Conservation (phyloP, 2,329 filamentous ascomycete genomes). For the Monilinia fructigena region DNA sequence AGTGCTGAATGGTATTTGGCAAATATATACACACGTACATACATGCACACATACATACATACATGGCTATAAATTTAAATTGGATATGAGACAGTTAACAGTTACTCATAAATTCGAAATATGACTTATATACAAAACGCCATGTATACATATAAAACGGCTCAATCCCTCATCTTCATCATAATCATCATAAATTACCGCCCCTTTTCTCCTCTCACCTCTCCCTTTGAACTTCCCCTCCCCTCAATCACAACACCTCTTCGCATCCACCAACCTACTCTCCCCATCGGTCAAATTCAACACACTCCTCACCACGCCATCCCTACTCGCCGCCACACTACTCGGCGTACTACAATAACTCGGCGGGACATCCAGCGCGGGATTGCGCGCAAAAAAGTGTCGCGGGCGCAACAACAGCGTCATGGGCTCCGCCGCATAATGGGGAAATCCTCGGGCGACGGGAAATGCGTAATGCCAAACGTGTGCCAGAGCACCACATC, state of each 20-base stretch:
- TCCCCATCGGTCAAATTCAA: conserved; percentile 16
- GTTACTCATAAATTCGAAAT: neutral
- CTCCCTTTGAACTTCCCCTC: too few species aligned
- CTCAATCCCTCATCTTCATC: neutral
- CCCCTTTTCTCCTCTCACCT: neutral
- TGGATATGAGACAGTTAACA: too few species aligned
- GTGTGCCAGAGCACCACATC: conserved; percentile 93
- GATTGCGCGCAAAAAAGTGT: conserved; percentile 59
- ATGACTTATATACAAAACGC: neutral
- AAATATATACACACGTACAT: too few species aligned
- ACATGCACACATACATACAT: too few species aligned
- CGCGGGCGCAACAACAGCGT: conserved; percentile 57
- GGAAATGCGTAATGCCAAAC: conserved; percentile 88
- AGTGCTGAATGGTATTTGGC: too few species aligned
- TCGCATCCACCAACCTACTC: conserved; percentile 21
- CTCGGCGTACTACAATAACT: conserved; percentile 72
- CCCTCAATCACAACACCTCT: conserved; percentile 6
- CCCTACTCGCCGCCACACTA: conserved; percentile 50
- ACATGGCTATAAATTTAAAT: too few species aligned
- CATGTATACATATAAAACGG: neutral
- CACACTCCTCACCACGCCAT: conserved; percentile 10
- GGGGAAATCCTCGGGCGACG: conserved; percentile 85
- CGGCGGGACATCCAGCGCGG: conserved; percentile 57
- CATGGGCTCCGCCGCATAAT: conserved; percentile 87
- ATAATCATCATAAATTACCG: neutral